Evolutionary conservation across 805 yeast species (phyloP).

Genomic region (Cyberlindnera samutprakarnensis): DNA sequence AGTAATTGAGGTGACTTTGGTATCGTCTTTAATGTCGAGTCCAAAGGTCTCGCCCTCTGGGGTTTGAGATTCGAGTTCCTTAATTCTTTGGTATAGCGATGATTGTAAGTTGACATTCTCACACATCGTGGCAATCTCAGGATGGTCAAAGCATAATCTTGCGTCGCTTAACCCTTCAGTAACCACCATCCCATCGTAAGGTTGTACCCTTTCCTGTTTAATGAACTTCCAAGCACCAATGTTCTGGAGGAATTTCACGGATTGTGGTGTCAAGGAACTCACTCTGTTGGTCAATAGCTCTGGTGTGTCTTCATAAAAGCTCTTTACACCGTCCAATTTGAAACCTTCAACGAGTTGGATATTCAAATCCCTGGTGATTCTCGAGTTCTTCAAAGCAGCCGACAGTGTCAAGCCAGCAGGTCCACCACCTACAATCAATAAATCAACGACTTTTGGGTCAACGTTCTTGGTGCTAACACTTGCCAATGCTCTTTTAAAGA

Average conservation of each 20-base stretch:
- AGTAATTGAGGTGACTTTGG: slow-evolving; percentile 56
- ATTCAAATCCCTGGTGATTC: slow-evolving; percentile 47
- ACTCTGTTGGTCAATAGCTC: slow-evolving; percentile 68
- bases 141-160: slow-evolving; percentile 61
- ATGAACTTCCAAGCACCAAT: slow-evolving; percentile 76
- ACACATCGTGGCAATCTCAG: slow-evolving; percentile 73
- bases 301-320: slow-evolving; percentile 32
- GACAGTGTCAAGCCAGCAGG: slow-evolving; percentile 92
- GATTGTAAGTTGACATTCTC: slow-evolving; percentile 83
- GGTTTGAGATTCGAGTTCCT: slow-evolving; percentile 29
- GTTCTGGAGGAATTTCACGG: slow-evolving; percentile 54
- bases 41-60: slow-evolving; percentile 15
- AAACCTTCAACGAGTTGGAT: slow-evolving; percentile 72
- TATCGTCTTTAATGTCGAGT: slow-evolving; percentile 49
- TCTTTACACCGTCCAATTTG: slow-evolving; percentile 42
- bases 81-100: slow-evolving; percentile 49
- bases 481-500: slow-evolving; percentile 20
- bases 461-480: slow-evolving; percentile 5
- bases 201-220: slow-evolving; percentile 61
- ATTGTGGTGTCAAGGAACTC: slow-evolving; percentile 77
- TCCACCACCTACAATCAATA: slow-evolving; percentile 92
- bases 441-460: slow-evolving; percentile 39
- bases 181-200: slow-evolving; percentile 75
- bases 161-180: slow-evolving; percentile 78
- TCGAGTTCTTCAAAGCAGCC: slow-evolving; percentile 68